Base-by-base conservation (phyloP, 805 yeast species). In the Tetrapisispora pingtungensis region DNA sequence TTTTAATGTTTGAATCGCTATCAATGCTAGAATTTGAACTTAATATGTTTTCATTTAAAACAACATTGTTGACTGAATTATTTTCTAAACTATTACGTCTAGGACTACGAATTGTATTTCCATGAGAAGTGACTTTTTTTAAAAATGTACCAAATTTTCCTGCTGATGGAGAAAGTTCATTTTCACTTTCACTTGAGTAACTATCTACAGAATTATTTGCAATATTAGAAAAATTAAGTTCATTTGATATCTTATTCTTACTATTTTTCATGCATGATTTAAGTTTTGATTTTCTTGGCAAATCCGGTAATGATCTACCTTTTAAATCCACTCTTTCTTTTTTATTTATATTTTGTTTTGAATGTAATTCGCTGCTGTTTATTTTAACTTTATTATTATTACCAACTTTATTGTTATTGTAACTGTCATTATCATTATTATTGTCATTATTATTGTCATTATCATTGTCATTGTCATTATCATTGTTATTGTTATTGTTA, bases 291-390 rank as follows among this genome's bases (percentile, higher is more conserved):
- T 46, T 54, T 20, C 56, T 57, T 2, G 80, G 80, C 53, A 75
- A 80, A 4, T 74, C 60, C 3, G 81, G 82, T 8, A 77, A 60
- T 7, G 71, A 72, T 49, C 74, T 68, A 0, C 73, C 74, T 30
- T 62, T 62, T 1, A 54, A 61, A 46, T 73, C 46, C 3, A 44
- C 33, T 30, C 46, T 38, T 27, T 42, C 33, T 30, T 22, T 22
- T 22, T 22, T 5, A 22, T 22, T 22, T n/a, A n/a, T n/a, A n/a
- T n/a, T n/a, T n/a, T n/a, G n/a, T n/a, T 33, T 17, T 14, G 28
- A 26, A 26, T 7, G 28, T 26, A 26, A 7, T 7, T 26, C 10
- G 31, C 5, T 12, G 12, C 12, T 14, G 13, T 28, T 14, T 4
- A 7, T 14, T 7, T 14, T 12, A 28, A 4, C n/a, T 8, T 32